phyloP scores from a whole-genome alignment of 371 early-diverging fungal species.

The Mortierella sp. region DNA sequence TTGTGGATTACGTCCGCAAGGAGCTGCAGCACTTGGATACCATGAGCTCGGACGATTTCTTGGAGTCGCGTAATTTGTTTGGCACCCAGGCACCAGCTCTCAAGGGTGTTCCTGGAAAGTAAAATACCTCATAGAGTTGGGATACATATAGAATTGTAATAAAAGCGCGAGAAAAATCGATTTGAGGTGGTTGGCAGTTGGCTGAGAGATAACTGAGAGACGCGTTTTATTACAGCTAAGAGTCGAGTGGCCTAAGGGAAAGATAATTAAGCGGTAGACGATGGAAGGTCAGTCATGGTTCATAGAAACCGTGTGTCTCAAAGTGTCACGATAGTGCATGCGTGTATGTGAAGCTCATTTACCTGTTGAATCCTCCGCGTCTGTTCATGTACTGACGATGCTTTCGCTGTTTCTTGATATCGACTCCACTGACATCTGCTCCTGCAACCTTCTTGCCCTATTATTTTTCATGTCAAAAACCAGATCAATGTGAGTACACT shows the following conservation, averaged over 20 bases:
- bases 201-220: neutral
- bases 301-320: neutral
- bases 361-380: constrained; percentile 90
- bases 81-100: constrained; percentile 44
- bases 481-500: neutral
- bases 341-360: neutral
- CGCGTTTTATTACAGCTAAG: neutral
- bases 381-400: constrained; percentile 98
- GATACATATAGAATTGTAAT: neutral
- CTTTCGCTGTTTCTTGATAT: constrained; percentile 82
- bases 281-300: neutral
- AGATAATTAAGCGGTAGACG: too few relatives aligned
- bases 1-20: constrained; percentile 75
- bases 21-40: constrained; percentile 75
- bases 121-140: neutral
- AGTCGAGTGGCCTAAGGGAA: neutral
- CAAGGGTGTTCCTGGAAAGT: constrained; percentile 54
- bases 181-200: neutral
- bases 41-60: constrained; percentile 49
- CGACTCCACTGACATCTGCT: constrained; percentile 75
- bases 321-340: neutral
- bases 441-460: constrained; percentile 78
- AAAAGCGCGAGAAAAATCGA: neutral
- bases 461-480: neutral
- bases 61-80: constrained; percentile 48